Conservation (phyloP, 163 green algal species). For the Volvox carteri region DNA sequence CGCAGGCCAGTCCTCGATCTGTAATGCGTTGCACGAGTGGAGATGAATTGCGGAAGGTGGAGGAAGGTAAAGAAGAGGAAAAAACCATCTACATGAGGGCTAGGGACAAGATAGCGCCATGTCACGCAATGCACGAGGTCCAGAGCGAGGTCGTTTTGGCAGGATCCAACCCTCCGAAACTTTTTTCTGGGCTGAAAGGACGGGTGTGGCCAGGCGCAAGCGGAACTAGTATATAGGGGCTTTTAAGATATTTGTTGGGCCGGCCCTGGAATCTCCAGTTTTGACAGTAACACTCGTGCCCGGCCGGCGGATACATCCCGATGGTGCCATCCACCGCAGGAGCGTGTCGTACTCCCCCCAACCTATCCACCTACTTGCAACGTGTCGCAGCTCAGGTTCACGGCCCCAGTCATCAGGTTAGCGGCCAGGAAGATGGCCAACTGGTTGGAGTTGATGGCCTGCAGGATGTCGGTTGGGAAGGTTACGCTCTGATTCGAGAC, state of each 20-base stretch:
- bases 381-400: conserved; percentile 73
- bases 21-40: background rate
- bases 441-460: conserved; percentile 54
- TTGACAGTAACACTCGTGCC: no score
- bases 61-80: background rate
- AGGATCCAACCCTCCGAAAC: background rate
- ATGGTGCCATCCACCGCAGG: background rate
- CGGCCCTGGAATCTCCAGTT: no score
- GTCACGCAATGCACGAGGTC: background rate
- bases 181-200: background rate
- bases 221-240: no score
- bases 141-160: background rate
- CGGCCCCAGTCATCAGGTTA: conserved; percentile 63
- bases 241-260: no score
- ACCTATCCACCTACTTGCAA: no score
- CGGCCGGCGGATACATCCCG: background rate
- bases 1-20: conserved; percentile 33
- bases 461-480: no score
- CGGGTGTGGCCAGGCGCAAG: background rate
- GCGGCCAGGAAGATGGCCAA: conserved; percentile 63
- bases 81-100: no score
- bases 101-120: background rate
- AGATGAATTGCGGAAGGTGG: background rate
- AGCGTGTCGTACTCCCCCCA: background rate
- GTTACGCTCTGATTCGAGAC: no score